These are phyloP conservation scores for Carpinus fangiana DNA, from an alignment of 306 rosid species.

Conservation along the genomic window DNA sequence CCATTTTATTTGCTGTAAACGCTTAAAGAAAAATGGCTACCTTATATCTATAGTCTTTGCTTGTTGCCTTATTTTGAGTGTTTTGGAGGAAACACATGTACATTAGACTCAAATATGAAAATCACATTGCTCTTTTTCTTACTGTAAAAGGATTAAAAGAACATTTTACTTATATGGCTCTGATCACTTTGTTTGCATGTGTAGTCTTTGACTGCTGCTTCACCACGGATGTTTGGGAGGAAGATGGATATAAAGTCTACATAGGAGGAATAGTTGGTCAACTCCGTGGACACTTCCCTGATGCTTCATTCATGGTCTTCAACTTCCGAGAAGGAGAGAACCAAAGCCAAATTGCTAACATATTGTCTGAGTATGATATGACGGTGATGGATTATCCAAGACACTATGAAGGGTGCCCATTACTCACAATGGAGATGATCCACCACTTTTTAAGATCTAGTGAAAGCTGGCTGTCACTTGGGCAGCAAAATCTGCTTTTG, in stretches of 20 bases:
- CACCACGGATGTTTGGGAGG: constrained; percentile 81
- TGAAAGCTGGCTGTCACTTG: constrained; percentile 93
- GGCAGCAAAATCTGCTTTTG: constrained; percentile 73
- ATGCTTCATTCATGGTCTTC: constrained; percentile 93
- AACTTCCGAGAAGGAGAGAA: constrained; percentile 88
- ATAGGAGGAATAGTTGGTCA: constrained; percentile 70
- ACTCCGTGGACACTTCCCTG: constrained; percentile 72
- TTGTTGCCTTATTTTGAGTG: background rate
- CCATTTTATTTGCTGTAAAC: background rate
- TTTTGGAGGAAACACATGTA: background rate
- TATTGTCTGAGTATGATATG: constrained; percentile 78
- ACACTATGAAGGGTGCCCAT: constrained; percentile 92
- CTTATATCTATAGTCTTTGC: background rate
- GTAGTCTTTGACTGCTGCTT: constrained; percentile 96
- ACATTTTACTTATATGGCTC: constrained; percentile 15
- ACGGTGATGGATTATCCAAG: constrained; percentile 95
- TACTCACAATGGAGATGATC: constrained; percentile 91
- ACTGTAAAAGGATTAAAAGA: constrained; percentile 18
- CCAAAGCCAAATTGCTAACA: constrained; percentile 65
- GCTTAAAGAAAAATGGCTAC: background rate
- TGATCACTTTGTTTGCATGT: constrained; percentile 33
- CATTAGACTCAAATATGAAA: background rate
- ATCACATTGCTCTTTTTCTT: constrained; percentile 13
- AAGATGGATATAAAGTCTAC: constrained; percentile 64
- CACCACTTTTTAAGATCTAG: constrained; percentile 95